These are phyloP conservation scores for Paraphaeosphaeria sporulosa DNA, from an alignment of 2,329 filamentous ascomycete species.

Conservation along the genomic window DNA sequence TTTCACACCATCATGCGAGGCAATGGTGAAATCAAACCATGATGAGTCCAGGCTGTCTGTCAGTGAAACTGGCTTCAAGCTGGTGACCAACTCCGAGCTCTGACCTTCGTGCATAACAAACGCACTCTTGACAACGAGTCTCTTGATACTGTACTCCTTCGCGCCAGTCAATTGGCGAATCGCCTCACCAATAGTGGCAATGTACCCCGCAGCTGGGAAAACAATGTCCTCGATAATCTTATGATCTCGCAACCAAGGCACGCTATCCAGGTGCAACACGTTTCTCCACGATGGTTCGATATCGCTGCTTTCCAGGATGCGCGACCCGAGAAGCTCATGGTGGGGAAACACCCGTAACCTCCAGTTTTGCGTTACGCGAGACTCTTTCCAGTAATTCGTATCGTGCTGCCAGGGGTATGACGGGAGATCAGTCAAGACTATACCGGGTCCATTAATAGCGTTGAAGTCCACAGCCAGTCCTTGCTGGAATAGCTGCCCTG, in stretches of 20 bases:
- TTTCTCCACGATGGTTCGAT: background rate
- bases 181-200: background rate
- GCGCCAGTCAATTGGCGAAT: background rate
- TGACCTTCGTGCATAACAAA: constrained; percentile 13
- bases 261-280: background rate
- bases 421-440: constrained; percentile 10
- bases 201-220: background rate
- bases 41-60: constrained; percentile 15
- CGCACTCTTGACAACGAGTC: constrained; percentile 11
- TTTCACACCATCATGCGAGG: constrained; percentile 15
- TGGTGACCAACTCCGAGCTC: constrained; percentile 16
- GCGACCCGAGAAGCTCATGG: constrained; percentile 3
- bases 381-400: constrained; percentile 4
- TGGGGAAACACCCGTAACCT: background rate
- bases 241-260: background rate
- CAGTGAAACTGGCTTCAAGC: constrained; percentile 7
- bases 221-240: background rate
- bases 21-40: constrained; percentile 30
- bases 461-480: background rate
- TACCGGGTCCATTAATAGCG: background rate
- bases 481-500: background rate
- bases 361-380: background rate
- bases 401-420: constrained; percentile 10
- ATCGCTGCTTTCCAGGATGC: background rate
- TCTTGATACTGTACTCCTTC: constrained; percentile 4